Evolutionary conservation across 148 eudicot genomes (phyloP), one percentile per base, ranked within the genome.

Genomic region (Persicaria maculosa): DNA sequence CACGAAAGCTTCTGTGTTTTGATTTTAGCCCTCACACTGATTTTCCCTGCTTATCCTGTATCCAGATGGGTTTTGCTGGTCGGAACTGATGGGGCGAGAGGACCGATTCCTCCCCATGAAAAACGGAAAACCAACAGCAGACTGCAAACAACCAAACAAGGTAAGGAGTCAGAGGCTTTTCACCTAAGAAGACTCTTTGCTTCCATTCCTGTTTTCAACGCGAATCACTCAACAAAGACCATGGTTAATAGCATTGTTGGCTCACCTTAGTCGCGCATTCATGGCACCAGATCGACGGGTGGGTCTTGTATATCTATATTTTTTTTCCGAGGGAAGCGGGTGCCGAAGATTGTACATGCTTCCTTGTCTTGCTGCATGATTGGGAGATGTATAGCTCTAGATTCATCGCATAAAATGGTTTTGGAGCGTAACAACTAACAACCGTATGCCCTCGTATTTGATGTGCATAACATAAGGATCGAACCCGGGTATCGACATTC

Each of bases 401-500:
- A 58, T 58, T 58, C 64, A 43, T 40, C 15, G 17, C 46, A 9
- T 65, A 12, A 12, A 58, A n/a, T 17, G 25, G 64, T 17, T 19
- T 58, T 19, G 64, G 64, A 58, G 64, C 31, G 64, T 19, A 6
- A 58, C 64, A 0, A 58, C 19, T 19, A 31, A 31, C 40, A 31
- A 31, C 40, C 5, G 6, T 58, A 58, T 58, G 40, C 9, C 59
- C 64, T 58, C n/a, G 45, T 40, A 65, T 46, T 17, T 65, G 70
- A 65, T 65, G 70, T 65, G 70, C 43, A 57, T 57, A 65, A 65
- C 70, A 65, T 65, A 65, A 65, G 70, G 9, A 5, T 65, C 46
- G 15, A 36, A 65, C 6, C 70, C 43, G 5, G 20, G 11, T 22
- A 40, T 59, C 9, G 40, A 31, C 40, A 31, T 31, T 65, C 31